Conservation (phyloP, 2,329 filamentous ascomycete genomes). For the Colletotrichum eremochloae region DNA sequence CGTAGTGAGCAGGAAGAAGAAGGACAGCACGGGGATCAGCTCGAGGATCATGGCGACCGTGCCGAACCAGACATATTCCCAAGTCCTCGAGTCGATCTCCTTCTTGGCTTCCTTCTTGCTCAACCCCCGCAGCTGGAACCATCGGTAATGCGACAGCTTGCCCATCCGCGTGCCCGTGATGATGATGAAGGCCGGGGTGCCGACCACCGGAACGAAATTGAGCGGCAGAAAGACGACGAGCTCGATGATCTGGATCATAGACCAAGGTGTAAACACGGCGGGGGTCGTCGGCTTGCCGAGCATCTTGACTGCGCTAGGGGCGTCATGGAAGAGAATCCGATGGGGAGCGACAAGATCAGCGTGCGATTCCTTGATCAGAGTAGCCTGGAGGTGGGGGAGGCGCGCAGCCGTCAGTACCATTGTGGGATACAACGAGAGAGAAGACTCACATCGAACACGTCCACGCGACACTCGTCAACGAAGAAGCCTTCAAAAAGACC, state of each 20-base stretch:
- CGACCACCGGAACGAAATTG: constrained; percentile 87
- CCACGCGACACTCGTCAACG: constrained; percentile 82
- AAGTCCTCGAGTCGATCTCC: constrained; percentile 75
- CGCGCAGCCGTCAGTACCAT: constrained; percentile 33
- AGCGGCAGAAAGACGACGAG: constrained; percentile 84
- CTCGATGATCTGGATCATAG: constrained; percentile 89
- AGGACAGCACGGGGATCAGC: constrained; percentile 90
- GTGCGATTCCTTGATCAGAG: constrained; percentile 80
- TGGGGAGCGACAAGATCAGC: constrained; percentile 76
- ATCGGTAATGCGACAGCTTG: constrained; percentile 90
- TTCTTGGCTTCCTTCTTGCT: constrained; percentile 79
- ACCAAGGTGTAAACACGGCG: constrained; percentile 89
- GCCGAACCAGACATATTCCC: constrained; percentile 96
- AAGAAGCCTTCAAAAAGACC: constrained; percentile 84
- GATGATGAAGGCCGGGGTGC: constrained; percentile 87
- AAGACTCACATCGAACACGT: constrained; percentile 82
- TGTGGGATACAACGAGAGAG: constrained; percentile 19
- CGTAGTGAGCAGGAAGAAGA: constrained; percentile 92
- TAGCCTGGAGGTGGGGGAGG: constrained; percentile 60
- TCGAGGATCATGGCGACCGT: constrained; percentile 86
- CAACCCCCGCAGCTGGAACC: constrained; percentile 84
- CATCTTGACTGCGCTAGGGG: constrained; percentile 79
- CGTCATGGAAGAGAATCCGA: constrained; percentile 75
- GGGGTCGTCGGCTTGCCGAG: constrained; percentile 84
- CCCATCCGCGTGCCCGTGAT: constrained; percentile 90